Conservation (phyloP, 768 basidiomycete species). For the Galerina sulciceps region DNA sequence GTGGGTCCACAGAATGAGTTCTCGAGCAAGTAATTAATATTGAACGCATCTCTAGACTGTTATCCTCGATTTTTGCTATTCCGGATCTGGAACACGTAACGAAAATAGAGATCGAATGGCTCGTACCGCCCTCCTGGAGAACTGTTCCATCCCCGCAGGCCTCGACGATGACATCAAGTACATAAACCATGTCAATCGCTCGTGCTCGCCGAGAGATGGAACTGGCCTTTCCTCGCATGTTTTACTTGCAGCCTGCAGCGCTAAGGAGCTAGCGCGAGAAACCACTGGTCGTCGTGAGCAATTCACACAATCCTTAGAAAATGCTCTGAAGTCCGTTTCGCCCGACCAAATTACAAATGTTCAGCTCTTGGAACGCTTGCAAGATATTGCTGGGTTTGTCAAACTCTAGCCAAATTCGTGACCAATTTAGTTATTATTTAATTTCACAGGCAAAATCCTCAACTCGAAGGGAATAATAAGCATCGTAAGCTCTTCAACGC, state of each 20-base stretch:
- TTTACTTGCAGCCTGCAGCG: not conserved
- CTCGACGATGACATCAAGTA: not conserved
- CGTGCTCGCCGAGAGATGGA: not conserved
- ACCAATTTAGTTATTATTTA: no score
- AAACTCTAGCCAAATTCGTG: no score
- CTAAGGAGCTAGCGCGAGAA: not conserved
- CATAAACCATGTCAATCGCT: not conserved
- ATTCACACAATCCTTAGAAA: not conserved
- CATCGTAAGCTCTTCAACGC: conserved; percentile 2
- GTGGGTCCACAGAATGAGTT: not conserved
- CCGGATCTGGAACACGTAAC: conserved; percentile 13
- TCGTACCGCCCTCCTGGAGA: not conserved
- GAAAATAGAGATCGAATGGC: not conserved
- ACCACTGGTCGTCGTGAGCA: not conserved
- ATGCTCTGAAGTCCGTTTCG: not conserved
- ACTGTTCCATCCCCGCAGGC: not conserved
- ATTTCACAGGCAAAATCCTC: conserved; percentile 3
- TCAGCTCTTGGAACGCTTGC: not conserved
- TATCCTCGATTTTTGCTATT: conserved; percentile 16
- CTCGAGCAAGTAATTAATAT: no score
- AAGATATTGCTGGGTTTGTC: not conserved
- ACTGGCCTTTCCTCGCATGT: not conserved
- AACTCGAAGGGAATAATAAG: conserved; percentile 1
- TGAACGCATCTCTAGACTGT: conserved; percentile 1
- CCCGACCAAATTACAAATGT: not conserved